Conservation (phyloP, 2,329 filamentous ascomycete genomes). For the Ilyonectria sp. region DNA sequence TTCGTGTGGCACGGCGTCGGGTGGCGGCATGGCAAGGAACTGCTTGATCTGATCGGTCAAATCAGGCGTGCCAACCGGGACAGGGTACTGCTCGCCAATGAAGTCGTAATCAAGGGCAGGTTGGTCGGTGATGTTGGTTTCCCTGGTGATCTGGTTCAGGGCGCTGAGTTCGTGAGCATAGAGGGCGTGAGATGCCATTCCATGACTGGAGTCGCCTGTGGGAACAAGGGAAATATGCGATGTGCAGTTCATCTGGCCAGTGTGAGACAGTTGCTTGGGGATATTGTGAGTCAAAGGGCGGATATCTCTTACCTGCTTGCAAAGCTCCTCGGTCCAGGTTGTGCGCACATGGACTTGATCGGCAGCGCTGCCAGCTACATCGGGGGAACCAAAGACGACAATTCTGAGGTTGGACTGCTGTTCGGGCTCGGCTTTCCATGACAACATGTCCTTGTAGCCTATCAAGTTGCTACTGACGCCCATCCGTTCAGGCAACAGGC, state of each 20-base stretch:
- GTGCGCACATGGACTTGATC: slow-evolving; percentile 43
- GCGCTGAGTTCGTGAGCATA: slow-evolving; percentile 63
- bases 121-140: slow-evolving; percentile 50
- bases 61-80: slow-evolving; percentile 57
- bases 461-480: slow-evolving; percentile 37
- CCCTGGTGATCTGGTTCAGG: slow-evolving; percentile 52
- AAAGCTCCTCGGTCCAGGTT: slow-evolving; percentile 66
- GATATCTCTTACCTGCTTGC: slow-evolving; percentile 57
- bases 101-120: slow-evolving; percentile 62
- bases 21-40: slow-evolving; percentile 60
- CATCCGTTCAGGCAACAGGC: slow-evolving; percentile 42
- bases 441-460: slow-evolving; percentile 45
- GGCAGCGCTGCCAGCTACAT: slow-evolving; percentile 61
- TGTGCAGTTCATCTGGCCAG: slow-evolving; percentile 61
- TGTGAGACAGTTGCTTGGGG: slow-evolving; percentile 18
- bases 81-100: slow-evolving; percentile 59
- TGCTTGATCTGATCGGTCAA: slow-evolving; percentile 60
- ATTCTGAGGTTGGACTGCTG: slow-evolving; percentile 59
- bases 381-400: slow-evolving; percentile 66
- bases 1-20: slow-evolving; percentile 56
- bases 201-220: slow-evolving; percentile 60
- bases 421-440: slow-evolving; percentile 40
- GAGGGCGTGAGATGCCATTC: slow-evolving; percentile 67
- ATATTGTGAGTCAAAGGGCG: background rate
- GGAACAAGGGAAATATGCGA: slow-evolving; percentile 64